Evolutionary conservation across 2,329 filamentous ascomycete genomes (phyloP).

Genomic region (Monilinia polystroma): DNA sequence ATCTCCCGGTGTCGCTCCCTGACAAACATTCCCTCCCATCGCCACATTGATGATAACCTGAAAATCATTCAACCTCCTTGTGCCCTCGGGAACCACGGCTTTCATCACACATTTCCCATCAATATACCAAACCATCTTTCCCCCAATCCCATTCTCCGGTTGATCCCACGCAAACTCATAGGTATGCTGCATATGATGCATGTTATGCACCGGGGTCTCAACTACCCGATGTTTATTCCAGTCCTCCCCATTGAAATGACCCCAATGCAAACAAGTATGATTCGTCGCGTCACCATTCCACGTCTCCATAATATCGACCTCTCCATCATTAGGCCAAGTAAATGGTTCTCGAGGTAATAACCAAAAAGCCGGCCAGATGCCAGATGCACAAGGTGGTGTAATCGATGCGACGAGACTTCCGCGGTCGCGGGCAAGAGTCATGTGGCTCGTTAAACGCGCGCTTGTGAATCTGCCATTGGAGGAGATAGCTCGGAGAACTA

Average conservation of each 20-base stretch:
- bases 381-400: constrained; percentile 52
- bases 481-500: constrained; percentile 54
- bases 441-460: constrained; percentile 54
- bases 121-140: constrained; percentile 57
- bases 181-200: constrained; percentile 48
- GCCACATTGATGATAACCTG: constrained; percentile 59
- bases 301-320: constrained; percentile 60
- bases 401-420: constrained; percentile 55
- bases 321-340: constrained; percentile 57
- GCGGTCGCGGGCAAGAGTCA: constrained; percentile 50
- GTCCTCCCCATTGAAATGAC: constrained; percentile 53
- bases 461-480: constrained; percentile 51
- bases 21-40: constrained; percentile 60
- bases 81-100: constrained; percentile 51
- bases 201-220: constrained; percentile 51
- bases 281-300: constrained; percentile 59
- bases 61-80: constrained; percentile 55
- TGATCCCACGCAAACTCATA: constrained; percentile 59
- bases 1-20: constrained; percentile 50
- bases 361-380: constrained; percentile 64
- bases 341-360: constrained; percentile 58
- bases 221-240: constrained; percentile 56
- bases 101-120: constrained; percentile 59
- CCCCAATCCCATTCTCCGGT: constrained; percentile 45
- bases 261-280: constrained; percentile 60